Evolutionary conservation across 2,329 filamentous ascomycete genomes (phyloP).

Genomic region (Penicillium polonicum): DNA sequence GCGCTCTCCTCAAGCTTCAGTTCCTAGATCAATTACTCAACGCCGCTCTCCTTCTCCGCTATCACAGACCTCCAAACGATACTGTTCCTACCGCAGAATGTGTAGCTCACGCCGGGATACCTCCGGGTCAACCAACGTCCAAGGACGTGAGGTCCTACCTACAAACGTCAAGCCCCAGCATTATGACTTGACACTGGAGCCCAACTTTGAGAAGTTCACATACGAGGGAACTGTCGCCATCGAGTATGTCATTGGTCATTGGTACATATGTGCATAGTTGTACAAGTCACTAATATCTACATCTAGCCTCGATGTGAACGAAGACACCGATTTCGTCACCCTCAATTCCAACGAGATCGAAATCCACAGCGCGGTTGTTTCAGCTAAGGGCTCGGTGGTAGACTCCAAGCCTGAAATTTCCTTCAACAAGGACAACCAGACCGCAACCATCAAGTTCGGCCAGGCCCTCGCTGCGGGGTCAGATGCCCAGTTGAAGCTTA

Average conservation of each 20-base stretch:
- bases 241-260: conserved; percentile 56
- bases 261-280: not conserved
- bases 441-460: conserved; percentile 76
- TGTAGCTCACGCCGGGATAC: conserved; percentile 68
- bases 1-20: conserved; percentile 24
- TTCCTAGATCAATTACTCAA: conserved; percentile 17
- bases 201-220: conserved; percentile 81
- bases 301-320: conserved; percentile 69
- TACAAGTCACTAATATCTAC: conserved; percentile 11
- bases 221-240: conserved; percentile 83
- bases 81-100: conserved; percentile 73
- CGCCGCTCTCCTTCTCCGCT: conserved; percentile 29
- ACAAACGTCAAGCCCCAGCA: conserved; percentile 88
- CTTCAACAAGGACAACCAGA: conserved; percentile 77
- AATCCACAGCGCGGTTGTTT: conserved; percentile 71
- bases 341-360: conserved; percentile 86
- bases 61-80: conserved; percentile 46
- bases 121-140: conserved; percentile 58
- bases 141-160: conserved; percentile 79
- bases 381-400: conserved; percentile 53
- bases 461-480: conserved; percentile 69
- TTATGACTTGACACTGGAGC: conserved; percentile 89
- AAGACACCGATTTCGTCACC: conserved; percentile 81
- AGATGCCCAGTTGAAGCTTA: conserved; percentile 74
- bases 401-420: conserved; percentile 66